phyloP scores from a whole-genome alignment of 768 basidiomycete species.

The Boletus patriciae region DNA sequence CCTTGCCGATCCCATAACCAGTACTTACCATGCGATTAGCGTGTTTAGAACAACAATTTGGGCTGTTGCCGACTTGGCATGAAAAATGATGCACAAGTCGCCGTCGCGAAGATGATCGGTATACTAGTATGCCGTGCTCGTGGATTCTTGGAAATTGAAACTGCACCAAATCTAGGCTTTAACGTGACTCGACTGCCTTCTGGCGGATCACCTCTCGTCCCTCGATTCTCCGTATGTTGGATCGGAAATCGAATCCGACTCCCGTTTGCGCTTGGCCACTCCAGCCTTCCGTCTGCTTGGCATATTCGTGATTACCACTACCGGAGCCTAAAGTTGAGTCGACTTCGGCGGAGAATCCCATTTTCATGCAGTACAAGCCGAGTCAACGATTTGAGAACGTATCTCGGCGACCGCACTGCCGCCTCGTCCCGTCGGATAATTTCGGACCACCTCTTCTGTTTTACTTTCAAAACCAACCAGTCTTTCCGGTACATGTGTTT shows the following conservation, averaged over 20 bases:
- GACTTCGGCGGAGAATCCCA: background rate
- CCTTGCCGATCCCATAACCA: constrained; percentile 8
- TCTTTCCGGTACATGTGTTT: background rate
- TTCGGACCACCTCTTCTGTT: constrained; percentile 3
- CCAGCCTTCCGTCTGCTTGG: background rate
- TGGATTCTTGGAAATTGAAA: background rate
- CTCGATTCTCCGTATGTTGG: constrained; percentile 2
- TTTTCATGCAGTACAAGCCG: background rate
- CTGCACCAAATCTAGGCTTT: constrained; percentile 5
- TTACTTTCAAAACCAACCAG: constrained; percentile 1
- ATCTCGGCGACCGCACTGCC: background rate
- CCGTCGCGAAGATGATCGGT: constrained; percentile 16
- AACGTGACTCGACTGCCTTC: constrained; percentile 8
- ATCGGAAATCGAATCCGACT: constrained; percentile 10
- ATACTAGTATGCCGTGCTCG: background rate
- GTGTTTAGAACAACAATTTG: background rate
- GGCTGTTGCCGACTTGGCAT: background rate
- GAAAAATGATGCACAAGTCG: constrained; percentile 5
- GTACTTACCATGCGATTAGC: background rate
- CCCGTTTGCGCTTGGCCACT: constrained; percentile 1
- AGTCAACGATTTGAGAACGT: background rate
- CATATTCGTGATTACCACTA: background rate
- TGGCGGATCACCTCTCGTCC: constrained; percentile 5
- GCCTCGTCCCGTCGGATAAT: background rate
- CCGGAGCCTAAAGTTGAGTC: background rate